These are phyloP conservation scores for Spiraea crenata DNA, from an alignment of 331 rosid genomes.

Conservation along the genomic window DNA sequence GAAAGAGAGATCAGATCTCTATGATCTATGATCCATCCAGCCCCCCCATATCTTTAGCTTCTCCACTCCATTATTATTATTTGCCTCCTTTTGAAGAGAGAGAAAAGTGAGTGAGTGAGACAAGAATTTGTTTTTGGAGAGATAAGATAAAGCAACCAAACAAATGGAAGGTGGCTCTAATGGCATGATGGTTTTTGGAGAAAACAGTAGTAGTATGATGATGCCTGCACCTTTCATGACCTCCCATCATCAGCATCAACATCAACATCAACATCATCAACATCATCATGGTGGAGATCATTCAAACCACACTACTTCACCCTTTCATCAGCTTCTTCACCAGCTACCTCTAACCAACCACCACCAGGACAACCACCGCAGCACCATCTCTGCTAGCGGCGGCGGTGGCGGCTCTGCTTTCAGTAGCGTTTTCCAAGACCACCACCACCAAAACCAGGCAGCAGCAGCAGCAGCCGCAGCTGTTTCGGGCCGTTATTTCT, in stretches of 20 bases:
- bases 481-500: constrained; percentile 47
- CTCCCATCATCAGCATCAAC: constrained; percentile 31
- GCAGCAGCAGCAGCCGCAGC: constrained; percentile 19
- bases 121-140: background rate
- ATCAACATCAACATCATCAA: constrained; percentile 34
- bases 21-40: background rate
- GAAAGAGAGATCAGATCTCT: background rate
- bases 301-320: constrained; percentile 8
- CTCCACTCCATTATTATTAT: no score
- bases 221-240: constrained; percentile 57
- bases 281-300: constrained; percentile 17
- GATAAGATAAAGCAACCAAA: constrained; percentile 10
- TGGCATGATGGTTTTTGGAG: constrained; percentile 72
- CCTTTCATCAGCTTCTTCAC: background rate
- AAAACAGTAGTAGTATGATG: constrained; percentile 54
- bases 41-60: no score
- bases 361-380: constrained; percentile 5
- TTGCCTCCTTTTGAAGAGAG: no score
- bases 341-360: constrained; percentile 23
- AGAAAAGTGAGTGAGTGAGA: background rate
- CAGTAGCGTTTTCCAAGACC: constrained; percentile 13
- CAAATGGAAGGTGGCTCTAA: constrained; percentile 42
- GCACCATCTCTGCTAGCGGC: background rate
- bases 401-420: constrained; percentile 33
- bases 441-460: constrained; percentile 3